phyloP scores from a whole-genome alignment of 2,329 filamentous ascomycete species.

The Sclerotinia nivalis region DNA sequence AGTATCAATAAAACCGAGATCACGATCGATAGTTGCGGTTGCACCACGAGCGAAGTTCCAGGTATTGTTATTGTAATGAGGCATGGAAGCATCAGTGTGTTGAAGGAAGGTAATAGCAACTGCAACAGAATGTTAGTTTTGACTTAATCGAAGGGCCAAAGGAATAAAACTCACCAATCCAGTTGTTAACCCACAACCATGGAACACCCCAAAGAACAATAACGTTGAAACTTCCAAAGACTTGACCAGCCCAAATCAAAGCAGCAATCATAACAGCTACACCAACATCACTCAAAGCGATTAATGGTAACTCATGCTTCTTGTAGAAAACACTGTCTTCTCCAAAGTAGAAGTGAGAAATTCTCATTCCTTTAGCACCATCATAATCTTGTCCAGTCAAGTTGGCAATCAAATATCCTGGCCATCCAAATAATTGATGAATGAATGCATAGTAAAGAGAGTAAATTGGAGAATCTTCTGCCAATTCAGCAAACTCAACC shows the following conservation, averaged over 20 bases:
- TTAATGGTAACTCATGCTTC: constrained; percentile 55
- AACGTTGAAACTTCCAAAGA: constrained; percentile 58
- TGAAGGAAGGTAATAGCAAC: constrained; percentile 76
- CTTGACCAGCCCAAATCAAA: constrained; percentile 54
- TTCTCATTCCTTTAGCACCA: constrained; percentile 37
- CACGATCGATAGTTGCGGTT: constrained; percentile 62
- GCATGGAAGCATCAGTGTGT: constrained; percentile 61
- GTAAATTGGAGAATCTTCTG: constrained; percentile 64
- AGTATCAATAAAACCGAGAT: constrained; percentile 64
- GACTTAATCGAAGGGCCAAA: constrained; percentile 19
- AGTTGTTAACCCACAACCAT: constrained; percentile 71
- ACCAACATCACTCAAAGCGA: constrained; percentile 62
- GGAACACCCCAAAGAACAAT: constrained; percentile 62
- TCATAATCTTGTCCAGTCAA: constrained; percentile 41
- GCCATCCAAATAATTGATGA: constrained; percentile 67
- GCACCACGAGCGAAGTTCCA: constrained; percentile 66
- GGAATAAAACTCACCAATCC: constrained; percentile 54
- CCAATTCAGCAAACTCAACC: constrained; percentile 52
- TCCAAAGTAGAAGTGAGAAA: constrained; percentile 56
- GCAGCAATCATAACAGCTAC: constrained; percentile 52
- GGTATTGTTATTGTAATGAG: constrained; percentile 57
- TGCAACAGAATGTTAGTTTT: constrained; percentile 39
- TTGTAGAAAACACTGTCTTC: constrained; percentile 63
- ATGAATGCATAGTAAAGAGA: constrained; percentile 55
- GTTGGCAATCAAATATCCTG: constrained; percentile 63